Percentiles rank a stretch among this genome's conserved stretches.
These are phyloP conservation scores for Effrenium voratum DNA, from an alignment of 73 alveolate genomes.

Conservation along the genomic window DNA sequence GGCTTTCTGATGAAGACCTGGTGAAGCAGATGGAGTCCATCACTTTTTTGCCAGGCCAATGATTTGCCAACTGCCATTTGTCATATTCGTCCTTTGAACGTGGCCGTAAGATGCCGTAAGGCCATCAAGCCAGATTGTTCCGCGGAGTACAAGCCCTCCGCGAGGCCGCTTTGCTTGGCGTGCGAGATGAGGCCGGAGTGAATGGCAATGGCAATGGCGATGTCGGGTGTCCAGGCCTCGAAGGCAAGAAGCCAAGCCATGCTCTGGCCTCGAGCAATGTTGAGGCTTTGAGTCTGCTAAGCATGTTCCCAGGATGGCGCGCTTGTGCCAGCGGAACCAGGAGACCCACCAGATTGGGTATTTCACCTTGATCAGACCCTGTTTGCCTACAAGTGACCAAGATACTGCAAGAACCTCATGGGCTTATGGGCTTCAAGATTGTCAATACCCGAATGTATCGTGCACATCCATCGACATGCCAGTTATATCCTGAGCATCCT, in stretches of 20 bases:
- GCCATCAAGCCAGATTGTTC: constrained; percentile 19
- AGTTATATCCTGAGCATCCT: too few relatives aligned
- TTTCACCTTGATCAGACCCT: too few relatives aligned
- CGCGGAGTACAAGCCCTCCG: constrained; percentile 38
- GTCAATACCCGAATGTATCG: too few relatives aligned
- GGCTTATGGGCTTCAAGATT: too few relatives aligned
- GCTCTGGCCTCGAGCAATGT: not conserved
- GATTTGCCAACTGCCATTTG: not conserved
- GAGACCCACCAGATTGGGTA: not conserved
- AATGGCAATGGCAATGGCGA: not conserved
- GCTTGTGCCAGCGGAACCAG: not conserved
- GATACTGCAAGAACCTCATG: too few relatives aligned
- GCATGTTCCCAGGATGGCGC: not conserved
- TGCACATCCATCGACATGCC: too few relatives aligned
- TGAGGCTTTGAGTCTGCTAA: not conserved
- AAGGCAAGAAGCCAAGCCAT: not conserved
- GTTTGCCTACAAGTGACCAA: too few relatives aligned
- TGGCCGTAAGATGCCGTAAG: too few relatives aligned
- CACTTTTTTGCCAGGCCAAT: constrained; percentile 14
- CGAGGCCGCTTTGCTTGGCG: constrained; percentile 8
- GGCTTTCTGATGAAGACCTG: constrained; percentile 24
- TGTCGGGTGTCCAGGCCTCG: not conserved
- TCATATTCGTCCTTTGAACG: too few relatives aligned
- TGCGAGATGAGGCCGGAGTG: not conserved
- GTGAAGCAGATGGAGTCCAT: constrained; percentile 11